Evolutionary conservation across 164 flowering plant genomes (phyloP), one percentile per base, ranked within the genome.

Genomic region (Stephania cephalantha): DNA sequence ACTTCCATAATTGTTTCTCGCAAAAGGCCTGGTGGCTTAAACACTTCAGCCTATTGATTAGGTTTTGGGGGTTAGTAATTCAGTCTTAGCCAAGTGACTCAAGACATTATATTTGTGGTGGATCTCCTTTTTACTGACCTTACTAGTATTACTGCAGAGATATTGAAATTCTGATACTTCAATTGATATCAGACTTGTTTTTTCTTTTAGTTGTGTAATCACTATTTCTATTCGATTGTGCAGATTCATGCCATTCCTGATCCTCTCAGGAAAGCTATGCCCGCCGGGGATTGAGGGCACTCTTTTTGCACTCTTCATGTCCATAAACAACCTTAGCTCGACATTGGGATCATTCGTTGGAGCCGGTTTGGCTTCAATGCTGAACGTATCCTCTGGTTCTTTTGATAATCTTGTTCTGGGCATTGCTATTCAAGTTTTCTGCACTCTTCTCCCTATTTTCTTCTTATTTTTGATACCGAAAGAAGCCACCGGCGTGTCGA

Each of bases 201-300:
- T 35, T 35, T 35, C 42, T 2, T 35, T 35, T 35, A 35, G 42
- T 65, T 29, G 30, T 29, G 30, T 44, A 46, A 68, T 42, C 35
- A 55, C 68, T 2, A 35, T 50, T 42, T 58, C 18, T 3, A 18
- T 70, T 55, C 78, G 53, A 35, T 71, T 50, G 46, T 83, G 83
- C 94, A 94, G 98, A 87, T 88, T 91, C 78, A 94, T 94, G 98
- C 97, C 98, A 18, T 92, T 94, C 85, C 80, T 94, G 82, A 92
- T 94, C 78, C 82, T 94, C 81, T 94, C 98, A 1, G 98, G 96
- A 44, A 93, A 87, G 82, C 85, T 94, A 20, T 94, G 98, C 80
- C 98, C 98, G 5, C 97, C 98, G 0, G 98, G 98, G 58, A 92
- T 94, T 18, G 97, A 94, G 86, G 98, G 97, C 76, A 94, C 98